Conservation (phyloP, 352 stramenopile genomes). For the Pythium phragmiticola region DNA sequence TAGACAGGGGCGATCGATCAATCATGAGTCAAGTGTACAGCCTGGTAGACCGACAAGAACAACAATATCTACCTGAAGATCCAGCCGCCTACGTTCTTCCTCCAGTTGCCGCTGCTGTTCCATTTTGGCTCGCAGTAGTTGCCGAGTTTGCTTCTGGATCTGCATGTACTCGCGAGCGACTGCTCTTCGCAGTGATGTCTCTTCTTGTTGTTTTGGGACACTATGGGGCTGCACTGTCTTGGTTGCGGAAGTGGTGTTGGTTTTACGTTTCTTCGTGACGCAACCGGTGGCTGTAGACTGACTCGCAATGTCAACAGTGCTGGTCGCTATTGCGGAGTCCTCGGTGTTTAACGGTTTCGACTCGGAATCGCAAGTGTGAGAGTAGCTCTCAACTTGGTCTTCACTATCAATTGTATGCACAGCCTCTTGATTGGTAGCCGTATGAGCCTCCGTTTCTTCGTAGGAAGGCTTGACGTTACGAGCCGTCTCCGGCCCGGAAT, state of each 20-base stretch:
- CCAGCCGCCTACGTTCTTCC: conserved; percentile 35
- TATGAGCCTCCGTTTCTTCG: not conserved
- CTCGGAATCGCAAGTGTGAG: not conserved
- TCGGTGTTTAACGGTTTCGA: conserved; percentile 3
- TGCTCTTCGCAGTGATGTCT: conserved; percentile 45
- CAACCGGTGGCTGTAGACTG: not conserved
- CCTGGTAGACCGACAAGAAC: not conserved
- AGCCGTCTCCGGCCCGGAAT: not conserved
- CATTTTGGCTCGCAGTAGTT: conserved; percentile 32
- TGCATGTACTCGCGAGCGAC: conserved; percentile 67
- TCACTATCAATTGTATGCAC: conserved; percentile 1
- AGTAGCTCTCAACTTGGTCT: not conserved
- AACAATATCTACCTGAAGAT: conserved; percentile 43
- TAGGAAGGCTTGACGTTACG: not conserved
- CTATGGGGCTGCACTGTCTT: not conserved
- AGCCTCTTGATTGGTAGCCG: not conserved
- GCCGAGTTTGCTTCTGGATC: conserved; percentile 54
- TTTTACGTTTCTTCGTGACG: conserved; percentile 15
- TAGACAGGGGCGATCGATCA: not conserved
- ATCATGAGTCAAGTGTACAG: not conserved
- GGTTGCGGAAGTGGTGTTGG: conserved; percentile 22
- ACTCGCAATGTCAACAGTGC: not conserved
- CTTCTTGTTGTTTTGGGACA: conserved; percentile 5
- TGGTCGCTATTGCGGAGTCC: not conserved
- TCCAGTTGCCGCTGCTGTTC: conserved; percentile 34